phyloP scores from a whole-genome alignment of 352 stramenopile genomes.

The Globisporangium paroecandrum region DNA sequence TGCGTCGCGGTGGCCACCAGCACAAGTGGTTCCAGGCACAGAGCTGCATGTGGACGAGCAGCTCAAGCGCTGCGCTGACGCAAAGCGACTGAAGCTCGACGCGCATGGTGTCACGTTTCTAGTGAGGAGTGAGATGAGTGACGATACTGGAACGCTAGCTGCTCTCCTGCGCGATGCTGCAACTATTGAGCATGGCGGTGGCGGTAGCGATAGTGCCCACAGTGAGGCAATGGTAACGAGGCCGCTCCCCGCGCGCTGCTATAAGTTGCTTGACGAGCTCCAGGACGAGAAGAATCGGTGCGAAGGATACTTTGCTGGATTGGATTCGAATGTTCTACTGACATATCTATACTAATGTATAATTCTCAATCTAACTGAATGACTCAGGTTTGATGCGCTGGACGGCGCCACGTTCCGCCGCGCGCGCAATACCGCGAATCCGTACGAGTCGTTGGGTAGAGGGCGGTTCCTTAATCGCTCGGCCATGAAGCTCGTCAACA shows the following conservation, averaged over 20 bases:
- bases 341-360: neutral
- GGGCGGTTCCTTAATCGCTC: constrained; percentile 74
- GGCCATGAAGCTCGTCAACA: constrained; percentile 77
- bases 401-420: constrained; percentile 30
- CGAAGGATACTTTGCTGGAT: neutral
- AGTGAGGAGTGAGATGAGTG: constrained; percentile 11
- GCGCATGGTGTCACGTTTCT: constrained; percentile 32
- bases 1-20: constrained; percentile 4
- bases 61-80: constrained; percentile 1
- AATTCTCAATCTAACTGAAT: neutral
- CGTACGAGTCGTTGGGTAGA: constrained; percentile 54
- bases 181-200: neutral
- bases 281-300: constrained; percentile 31
- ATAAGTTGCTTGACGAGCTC: constrained; percentile 31
- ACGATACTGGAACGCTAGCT: neutral
- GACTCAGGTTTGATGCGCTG: constrained; percentile 36
- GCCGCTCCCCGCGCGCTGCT: constrained; percentile 11
- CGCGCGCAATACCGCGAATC: constrained; percentile 46
- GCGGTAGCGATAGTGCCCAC: neutral
- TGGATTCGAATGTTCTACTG: neutral
- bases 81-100: constrained; percentile 17
- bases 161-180: neutral
- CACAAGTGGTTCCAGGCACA: constrained; percentile 39
- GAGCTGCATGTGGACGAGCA: constrained; percentile 19
- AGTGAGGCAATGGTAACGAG: neutral